phyloP scores from a whole-genome alignment of 768 basidiomycete genomes.

The Roridomyces roridus region DNA sequence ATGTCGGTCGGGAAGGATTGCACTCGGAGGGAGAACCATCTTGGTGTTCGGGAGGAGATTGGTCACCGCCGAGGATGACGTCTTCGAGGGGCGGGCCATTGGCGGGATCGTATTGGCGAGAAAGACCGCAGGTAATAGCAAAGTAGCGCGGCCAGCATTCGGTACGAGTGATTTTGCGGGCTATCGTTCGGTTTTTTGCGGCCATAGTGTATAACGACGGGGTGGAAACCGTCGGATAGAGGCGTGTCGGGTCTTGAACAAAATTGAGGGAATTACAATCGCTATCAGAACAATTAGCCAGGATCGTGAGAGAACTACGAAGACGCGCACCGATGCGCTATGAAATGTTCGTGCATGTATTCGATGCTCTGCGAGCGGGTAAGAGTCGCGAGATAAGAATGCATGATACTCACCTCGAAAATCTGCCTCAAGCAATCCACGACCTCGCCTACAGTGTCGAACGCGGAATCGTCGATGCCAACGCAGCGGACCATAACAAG shows the following conservation, averaged over 20 bases:
- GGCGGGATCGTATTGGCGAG: background rate
- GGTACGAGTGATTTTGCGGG: background rate
- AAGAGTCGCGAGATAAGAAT: too few species aligned
- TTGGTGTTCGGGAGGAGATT: background rate
- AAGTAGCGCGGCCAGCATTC: background rate
- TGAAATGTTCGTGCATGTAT: constrained; percentile 1
- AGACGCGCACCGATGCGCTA: background rate
- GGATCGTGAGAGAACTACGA: background rate
- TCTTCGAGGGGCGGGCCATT: background rate
- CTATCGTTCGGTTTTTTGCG: background rate
- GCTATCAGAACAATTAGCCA: background rate
- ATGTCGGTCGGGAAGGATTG: constrained; percentile 11
- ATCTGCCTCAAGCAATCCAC: background rate
- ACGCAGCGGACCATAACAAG: background rate
- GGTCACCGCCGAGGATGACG: background rate
- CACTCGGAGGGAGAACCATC: background rate
- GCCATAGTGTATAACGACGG: background rate
- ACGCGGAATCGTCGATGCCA: background rate
- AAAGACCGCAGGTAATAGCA: background rate
- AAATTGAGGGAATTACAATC: background rate
- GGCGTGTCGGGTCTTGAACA: background rate
- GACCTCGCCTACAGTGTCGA: background rate
- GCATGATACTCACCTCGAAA: background rate
- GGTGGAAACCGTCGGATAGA: background rate
- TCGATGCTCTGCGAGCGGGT: background rate